A percentile compares a stretch with the other conserved stretches of the same genome.
Conservation (phyloP, 1,284 basidiomycete species). For the Acaromyces ingoldii region DNA sequence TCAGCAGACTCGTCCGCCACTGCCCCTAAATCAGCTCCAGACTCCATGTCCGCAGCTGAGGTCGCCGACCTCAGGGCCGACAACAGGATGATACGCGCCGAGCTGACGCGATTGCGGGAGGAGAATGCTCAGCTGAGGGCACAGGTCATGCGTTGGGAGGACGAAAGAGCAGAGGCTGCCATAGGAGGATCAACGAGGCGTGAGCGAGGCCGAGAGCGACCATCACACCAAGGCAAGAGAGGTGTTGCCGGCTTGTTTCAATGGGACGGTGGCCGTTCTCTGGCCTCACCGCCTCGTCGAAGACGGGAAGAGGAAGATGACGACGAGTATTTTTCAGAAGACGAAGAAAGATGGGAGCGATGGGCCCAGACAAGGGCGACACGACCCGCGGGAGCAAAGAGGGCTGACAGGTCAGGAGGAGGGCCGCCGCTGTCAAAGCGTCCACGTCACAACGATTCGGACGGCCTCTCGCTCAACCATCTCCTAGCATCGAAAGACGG, state of each 20-base stretch:
- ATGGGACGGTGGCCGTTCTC: background rate
- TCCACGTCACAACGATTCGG: background rate
- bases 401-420: background rate
- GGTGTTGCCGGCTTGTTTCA: too few species aligned
- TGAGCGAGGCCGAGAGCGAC: too few species aligned
- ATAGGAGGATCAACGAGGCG: too few species aligned
- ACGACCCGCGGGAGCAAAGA: background rate
- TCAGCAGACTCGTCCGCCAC: too few species aligned
- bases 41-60: too few species aligned
- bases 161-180: background rate
- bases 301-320: background rate
- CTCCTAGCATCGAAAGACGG: background rate
- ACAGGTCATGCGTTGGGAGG: background rate
- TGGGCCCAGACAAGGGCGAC: background rate
- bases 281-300: background rate
- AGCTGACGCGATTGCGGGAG: background rate
- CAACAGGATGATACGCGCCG: conserved; percentile 5
- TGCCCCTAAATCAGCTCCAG: too few species aligned
- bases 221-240: too few species aligned
- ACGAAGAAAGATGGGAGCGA: too few species aligned
- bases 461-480: background rate
- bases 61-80: background rate
- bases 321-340: too few species aligned
- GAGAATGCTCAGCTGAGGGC: conserved; percentile 6
- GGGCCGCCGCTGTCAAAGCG: background rate